Percentiles rank a stretch among this genome's conserved stretches.
Conservation (phyloP, 768 basidiomycete genomes). For the Tricholoma hemisulphureum region DNA sequence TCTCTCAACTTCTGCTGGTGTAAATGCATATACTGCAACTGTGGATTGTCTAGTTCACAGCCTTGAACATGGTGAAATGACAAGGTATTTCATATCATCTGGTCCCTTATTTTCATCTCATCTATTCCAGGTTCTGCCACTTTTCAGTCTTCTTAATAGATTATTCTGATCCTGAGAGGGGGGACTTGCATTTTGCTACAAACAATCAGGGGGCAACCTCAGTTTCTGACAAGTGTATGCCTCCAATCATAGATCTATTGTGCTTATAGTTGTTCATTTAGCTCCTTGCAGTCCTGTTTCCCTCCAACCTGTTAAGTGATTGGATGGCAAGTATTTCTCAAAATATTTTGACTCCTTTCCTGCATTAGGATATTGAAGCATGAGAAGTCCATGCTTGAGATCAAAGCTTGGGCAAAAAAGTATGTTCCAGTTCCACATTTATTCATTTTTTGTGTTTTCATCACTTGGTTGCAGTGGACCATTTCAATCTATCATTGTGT, state of each 20-base stretch:
- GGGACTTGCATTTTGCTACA: neutral
- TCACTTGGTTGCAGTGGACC: neutral
- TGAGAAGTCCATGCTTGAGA: neutral
- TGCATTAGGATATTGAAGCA: neutral
- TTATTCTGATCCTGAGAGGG: slow-evolving; percentile 1
- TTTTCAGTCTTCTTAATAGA: neutral
- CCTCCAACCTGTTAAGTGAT: neutral
- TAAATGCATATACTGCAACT: neutral
- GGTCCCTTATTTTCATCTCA: too few relatives aligned
- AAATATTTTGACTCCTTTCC: neutral
- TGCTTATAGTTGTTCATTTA: neutral
- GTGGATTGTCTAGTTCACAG: neutral
- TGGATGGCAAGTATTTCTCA: neutral
- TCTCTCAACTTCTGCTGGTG: neutral
- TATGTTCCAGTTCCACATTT: too few relatives aligned
- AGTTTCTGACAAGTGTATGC: neutral
- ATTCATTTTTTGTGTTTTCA: neutral
- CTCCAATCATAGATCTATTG: neutral
- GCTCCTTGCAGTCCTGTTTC: neutral
- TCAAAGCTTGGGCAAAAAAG: neutral
- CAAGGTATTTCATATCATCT: neutral
- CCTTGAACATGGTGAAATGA: neutral
- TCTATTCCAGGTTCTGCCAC: neutral
- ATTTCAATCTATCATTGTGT: neutral
- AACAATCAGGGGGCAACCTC: neutral